phyloP scores from a whole-genome alignment of 257 asterid species.

The Solanum tarijense region DNA sequence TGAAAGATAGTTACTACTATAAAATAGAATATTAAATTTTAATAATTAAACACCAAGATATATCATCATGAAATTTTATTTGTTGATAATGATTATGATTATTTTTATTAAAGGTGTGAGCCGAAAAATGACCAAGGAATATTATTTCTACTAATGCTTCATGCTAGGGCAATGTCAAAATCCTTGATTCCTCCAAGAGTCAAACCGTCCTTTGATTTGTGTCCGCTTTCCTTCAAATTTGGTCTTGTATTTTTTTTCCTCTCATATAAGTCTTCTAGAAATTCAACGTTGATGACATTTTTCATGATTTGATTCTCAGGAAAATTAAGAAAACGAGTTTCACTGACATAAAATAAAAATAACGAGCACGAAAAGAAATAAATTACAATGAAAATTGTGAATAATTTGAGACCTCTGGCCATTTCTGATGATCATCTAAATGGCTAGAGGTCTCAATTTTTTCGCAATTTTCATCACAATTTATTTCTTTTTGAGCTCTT shows the following conservation, averaged over 20 bases:
- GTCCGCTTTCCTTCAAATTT: neutral
- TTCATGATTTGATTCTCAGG: neutral
- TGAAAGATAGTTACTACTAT: no score
- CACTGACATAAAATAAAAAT: neutral
- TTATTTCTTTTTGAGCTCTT: neutral
- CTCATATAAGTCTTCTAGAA: neutral
- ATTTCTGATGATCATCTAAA: no score
- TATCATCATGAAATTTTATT: neutral
- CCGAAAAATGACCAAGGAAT: neutral
- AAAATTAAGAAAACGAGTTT: no score
- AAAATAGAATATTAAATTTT: no score
- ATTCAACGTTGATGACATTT: neutral
- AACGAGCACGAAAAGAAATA: neutral
- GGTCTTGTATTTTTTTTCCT: constrained; percentile 7
- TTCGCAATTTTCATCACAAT: no score
- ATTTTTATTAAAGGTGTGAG: neutral
- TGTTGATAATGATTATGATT: neutral
- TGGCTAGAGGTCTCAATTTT: neutral
- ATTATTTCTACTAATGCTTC: neutral
- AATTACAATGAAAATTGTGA: no score
- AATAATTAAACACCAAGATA: neutral
- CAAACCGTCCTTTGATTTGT: neutral
- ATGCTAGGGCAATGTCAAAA: constrained; percentile 5
- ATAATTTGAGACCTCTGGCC: neutral
- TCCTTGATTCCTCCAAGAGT: constrained; percentile 8